Evolutionary conservation across 2,329 filamentous ascomycete species (phyloP).

Genomic region (Alternaria postmessia): DNA sequence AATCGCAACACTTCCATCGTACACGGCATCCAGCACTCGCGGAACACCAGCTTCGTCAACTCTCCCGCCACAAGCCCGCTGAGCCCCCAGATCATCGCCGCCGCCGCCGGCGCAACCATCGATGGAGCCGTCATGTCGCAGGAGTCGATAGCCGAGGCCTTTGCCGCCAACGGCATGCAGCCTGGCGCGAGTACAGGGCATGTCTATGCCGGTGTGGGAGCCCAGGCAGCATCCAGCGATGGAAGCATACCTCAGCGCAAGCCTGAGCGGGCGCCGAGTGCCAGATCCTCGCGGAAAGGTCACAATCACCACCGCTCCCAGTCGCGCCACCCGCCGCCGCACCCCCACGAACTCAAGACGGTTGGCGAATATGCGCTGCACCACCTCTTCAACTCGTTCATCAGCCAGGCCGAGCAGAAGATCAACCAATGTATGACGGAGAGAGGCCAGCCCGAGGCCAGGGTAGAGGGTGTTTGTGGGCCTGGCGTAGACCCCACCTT

Average conservation of each 20-base stretch:
- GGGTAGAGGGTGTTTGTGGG: conserved; percentile 89
- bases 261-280: conserved; percentile 58
- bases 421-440: conserved; percentile 86
- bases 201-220: conserved; percentile 17
- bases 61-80: conserved; percentile 80
- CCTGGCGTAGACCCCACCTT: conserved; percentile 87
- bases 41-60: conserved; percentile 87
- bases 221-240: conserved; percentile 23
- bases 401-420: conserved; percentile 95
- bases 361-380: conserved; percentile 98
- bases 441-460: conserved; percentile 79
- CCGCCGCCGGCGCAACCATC: conserved; percentile 47
- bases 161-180: conserved; percentile 41
- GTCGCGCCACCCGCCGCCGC: conserved; percentile 69
- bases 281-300: conserved; percentile 74
- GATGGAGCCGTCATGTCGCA: conserved; percentile 53
- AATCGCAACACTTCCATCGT: conserved; percentile 97
- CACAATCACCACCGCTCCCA: conserved; percentile 80
- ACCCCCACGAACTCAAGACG: conserved; percentile 80
- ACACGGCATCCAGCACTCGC: conserved; percentile 89
- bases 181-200: conserved; percentile 18
- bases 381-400: conserved; percentile 96
- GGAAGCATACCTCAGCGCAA: conserved; percentile 39
- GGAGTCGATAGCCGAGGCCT: conserved; percentile 50
- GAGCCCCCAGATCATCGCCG: conserved; percentile 83